These are phyloP conservation scores for Termitomyces sp. DNA, from an alignment of 768 basidiomycete genomes.

Conservation along the genomic window DNA sequence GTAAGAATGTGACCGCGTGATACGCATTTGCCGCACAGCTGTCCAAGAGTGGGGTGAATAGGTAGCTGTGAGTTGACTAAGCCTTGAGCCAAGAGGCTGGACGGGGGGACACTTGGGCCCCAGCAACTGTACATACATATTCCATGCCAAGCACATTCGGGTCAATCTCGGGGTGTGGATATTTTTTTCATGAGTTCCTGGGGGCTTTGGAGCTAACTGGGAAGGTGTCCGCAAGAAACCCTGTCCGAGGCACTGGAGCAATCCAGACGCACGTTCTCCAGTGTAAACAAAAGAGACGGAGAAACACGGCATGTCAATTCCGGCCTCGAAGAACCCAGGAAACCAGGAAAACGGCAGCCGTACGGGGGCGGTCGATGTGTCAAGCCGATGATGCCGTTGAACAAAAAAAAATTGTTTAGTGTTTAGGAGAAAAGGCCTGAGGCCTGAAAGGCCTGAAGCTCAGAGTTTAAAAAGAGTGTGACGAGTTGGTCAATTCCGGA, in stretches of 20 bases:
- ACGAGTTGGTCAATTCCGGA: not conserved
- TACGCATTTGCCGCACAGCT: not conserved
- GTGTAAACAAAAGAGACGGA: not conserved
- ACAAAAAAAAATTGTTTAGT: not conserved
- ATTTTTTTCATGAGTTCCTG: not conserved
- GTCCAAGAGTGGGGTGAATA: too few species aligned
- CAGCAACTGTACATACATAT: not conserved
- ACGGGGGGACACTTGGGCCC: too few species aligned
- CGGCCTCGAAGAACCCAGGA: not conserved
- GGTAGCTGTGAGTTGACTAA: not conserved
- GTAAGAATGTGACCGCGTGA: not conserved
- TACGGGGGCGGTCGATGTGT: not conserved
- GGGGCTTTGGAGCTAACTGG: not conserved
- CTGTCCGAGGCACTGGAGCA: not conserved
- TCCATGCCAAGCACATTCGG: not conserved
- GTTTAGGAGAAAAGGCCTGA: not conserved
- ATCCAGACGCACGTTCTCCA: not conserved
- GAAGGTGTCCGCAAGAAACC: not conserved
- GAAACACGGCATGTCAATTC: not conserved
- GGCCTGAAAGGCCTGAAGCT: too few species aligned
- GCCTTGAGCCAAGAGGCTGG: not conserved
- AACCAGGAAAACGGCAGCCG: not conserved
- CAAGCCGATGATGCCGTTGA: not conserved
- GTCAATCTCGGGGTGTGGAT: not conserved
- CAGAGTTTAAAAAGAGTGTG: too few species aligned